Evolutionary conservation across 1,284 basidiomycete species (phyloP), one percentile per base, ranked within the genome.

Genomic region (Lentinus polychrous): DNA sequence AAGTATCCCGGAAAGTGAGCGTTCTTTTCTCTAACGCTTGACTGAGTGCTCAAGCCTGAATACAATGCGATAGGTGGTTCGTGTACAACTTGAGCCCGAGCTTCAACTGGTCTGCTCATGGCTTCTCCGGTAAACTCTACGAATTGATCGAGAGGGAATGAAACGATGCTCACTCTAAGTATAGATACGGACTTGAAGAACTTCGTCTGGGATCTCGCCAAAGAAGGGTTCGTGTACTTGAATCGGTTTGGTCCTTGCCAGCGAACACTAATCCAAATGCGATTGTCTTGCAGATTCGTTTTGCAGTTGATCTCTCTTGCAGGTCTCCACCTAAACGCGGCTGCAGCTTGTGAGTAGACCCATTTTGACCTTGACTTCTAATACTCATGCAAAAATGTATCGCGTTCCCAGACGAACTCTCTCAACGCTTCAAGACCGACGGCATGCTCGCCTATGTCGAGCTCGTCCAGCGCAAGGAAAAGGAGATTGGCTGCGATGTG

Each of bases 51-150:
- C n/a, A n/a, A n/a, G n/a, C 5, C 27, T 34, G 15, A 44, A 15
- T 5, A 22, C 15, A 11, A 2, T 5, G 39, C 2, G 39, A 11
- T 43, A 83, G 79, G 57, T 83, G 83, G 85, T 81, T 96, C 57
- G 92, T 94, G n/a, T 96, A 95, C 65, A 96, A 95, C 65, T 70
- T 95, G 52, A 92, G 89, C 60, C 93, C 92, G 2, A 91, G 88
- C 60, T 96, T 96, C 75, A 94, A 95, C 67, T 96, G 93, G 93
- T 74, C 79, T 23, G 79, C 76, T 10, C 85, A 89, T 60, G 92
- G 92, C 14, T 94, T 89, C 67, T 78, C 75, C 41, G 83, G 85
- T 80, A 27, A 5, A 10, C 10, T 27, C 5, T 10, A 53, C 49
- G 66, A 34, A 24, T 31, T 37, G 33, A 8, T 20, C 7, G 38